phyloP scores from a whole-genome alignment of 805 yeast genomes.

The Phaffomyces thermotolerans region DNA sequence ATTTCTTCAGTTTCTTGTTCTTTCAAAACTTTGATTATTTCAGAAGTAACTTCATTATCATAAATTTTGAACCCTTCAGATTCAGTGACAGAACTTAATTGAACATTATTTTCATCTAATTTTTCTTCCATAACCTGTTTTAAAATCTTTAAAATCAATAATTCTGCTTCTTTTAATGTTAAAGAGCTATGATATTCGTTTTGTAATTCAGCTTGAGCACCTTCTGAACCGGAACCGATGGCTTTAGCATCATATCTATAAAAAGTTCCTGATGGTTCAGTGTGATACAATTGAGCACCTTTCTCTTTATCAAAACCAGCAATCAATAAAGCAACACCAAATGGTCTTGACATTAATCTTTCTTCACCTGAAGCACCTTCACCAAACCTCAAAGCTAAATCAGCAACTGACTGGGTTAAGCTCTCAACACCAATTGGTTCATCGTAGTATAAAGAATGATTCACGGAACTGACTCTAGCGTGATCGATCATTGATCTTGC shows the following conservation, averaged over 20 bases:
- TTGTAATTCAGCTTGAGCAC: slow-evolving; percentile 96
- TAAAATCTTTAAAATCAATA: slow-evolving; percentile 76
- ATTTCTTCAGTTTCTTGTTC: slow-evolving; percentile 53
- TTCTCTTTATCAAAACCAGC: slow-evolving; percentile 91
- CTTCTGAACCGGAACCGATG: slow-evolving; percentile 97
- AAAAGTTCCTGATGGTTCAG: slow-evolving; percentile 99
- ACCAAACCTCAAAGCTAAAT: slow-evolving; percentile 91
- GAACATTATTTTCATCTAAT: slow-evolving; percentile 90
- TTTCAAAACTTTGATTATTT: slow-evolving; percentile 68
- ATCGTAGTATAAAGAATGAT: slow-evolving; percentile 84
- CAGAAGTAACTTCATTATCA: slow-evolving; percentile 73
- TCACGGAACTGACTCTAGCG: slow-evolving; percentile 84
- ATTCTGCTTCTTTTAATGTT: slow-evolving; percentile 88
- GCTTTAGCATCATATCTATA: slow-evolving; percentile 98
- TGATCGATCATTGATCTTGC: slow-evolving; percentile 98
- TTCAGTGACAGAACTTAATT: slow-evolving; percentile 85
- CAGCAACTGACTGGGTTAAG: slow-evolving; percentile 94
- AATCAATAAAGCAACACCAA: slow-evolving; percentile 93
- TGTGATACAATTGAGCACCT: slow-evolving; percentile 95
- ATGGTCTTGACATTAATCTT: slow-evolving; percentile 89
- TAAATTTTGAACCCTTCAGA: slow-evolving; percentile 83
- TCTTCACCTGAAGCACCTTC: slow-evolving; percentile 97
- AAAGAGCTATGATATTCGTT: slow-evolving; percentile 92
- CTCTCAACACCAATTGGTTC: slow-evolving; percentile 90
- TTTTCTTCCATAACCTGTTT: slow-evolving; percentile 99